Evolutionary conservation across 129 eudicot species (phyloP).

Genomic region (Cynara cardunculus): DNA sequence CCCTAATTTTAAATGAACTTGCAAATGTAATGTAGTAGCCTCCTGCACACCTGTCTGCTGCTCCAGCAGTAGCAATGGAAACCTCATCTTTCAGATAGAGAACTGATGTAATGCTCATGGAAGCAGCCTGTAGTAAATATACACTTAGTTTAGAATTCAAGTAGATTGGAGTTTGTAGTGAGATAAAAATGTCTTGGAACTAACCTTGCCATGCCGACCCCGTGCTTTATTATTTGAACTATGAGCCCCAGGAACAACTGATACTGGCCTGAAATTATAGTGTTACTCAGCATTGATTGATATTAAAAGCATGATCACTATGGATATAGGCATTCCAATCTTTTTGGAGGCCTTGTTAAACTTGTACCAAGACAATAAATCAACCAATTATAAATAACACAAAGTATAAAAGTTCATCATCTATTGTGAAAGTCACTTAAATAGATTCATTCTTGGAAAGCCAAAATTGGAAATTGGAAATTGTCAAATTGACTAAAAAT

Average conservation of each 20-base stretch:
- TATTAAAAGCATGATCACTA: not conserved
- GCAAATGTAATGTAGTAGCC: not conserved
- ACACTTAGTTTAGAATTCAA: constrained; percentile 4
- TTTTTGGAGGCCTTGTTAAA: not conserved
- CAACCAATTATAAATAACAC: not conserved
- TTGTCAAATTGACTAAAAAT: not conserved
- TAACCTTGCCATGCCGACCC: constrained; percentile 64
- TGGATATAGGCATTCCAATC: not conserved
- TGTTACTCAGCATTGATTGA: not conserved
- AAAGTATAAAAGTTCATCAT: not conserved
- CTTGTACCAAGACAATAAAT: not conserved
- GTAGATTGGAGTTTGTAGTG: not conserved
- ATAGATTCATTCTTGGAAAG: not conserved
- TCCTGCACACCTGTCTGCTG: constrained; percentile 70
- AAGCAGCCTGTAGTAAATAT: constrained; percentile 48
- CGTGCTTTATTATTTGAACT: constrained; percentile 32
- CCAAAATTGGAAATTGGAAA: not conserved
- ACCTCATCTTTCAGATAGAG: constrained; percentile 79
- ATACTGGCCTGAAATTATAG: constrained; percentile 35
- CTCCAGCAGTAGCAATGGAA: constrained; percentile 92
- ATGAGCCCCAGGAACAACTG: constrained; percentile 55
- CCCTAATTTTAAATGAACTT: not conserved
- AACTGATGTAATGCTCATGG: constrained; percentile 88
- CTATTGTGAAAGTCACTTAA: not conserved
- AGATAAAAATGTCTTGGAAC: constrained; percentile 4